phyloP scores from a whole-genome alignment of 2,329 filamentous ascomycete genomes.

The Fusarium sp. region DNA sequence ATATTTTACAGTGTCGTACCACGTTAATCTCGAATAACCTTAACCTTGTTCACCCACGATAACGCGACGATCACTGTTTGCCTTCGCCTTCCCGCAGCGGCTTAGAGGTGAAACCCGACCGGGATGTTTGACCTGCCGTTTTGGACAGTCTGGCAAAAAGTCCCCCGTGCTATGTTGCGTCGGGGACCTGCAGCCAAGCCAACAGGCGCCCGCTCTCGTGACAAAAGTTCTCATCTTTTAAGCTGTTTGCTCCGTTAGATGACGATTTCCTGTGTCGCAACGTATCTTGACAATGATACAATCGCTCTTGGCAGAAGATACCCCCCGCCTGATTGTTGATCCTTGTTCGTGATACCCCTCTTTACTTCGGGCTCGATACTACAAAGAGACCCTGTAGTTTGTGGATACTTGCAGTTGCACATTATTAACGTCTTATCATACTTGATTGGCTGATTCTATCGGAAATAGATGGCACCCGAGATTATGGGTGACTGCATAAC shows the following conservation, averaged over 20 bases:
- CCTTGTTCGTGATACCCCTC: background rate
- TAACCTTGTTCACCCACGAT: conserved; percentile 29
- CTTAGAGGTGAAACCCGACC: conserved; percentile 21
- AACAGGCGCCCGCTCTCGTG: background rate
- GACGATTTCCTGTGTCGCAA: background rate
- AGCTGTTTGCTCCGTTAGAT: background rate
- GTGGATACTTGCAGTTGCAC: background rate
- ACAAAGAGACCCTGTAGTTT: background rate
- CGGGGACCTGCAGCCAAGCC: conserved; percentile 31
- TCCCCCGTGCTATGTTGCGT: conserved; percentile 34
- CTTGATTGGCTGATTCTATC: background rate
- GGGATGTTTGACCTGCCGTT: conserved; percentile 30
- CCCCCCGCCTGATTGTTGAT: background rate
- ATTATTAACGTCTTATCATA: background rate
- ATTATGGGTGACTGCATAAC: background rate
- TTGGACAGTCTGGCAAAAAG: conserved; percentile 28
- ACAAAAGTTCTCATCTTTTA: conserved; percentile 27
- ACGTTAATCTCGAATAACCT: conserved; percentile 7
- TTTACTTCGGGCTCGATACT: background rate
- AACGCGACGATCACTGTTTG: background rate
- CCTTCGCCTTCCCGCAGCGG: conserved; percentile 33
- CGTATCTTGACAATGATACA: background rate
- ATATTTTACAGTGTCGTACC: conserved; percentile 1
- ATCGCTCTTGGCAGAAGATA: background rate
- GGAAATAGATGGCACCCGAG: background rate